phyloP scores from a whole-genome alignment of 345 rosid species.

The Citrus medica region DNA sequence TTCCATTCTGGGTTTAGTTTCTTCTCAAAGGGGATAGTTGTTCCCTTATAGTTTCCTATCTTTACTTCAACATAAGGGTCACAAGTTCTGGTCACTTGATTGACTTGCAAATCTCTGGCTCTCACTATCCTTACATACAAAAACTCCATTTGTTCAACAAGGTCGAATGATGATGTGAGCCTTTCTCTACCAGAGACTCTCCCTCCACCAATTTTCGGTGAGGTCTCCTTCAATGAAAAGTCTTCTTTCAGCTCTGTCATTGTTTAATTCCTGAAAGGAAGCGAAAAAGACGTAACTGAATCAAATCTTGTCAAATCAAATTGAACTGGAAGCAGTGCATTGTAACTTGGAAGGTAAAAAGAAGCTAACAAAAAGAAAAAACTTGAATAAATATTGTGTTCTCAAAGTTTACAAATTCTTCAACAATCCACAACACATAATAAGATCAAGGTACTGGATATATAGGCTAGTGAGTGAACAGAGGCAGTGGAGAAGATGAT shows the following conservation, averaged over 20 bases:
- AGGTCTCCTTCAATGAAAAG: conserved; percentile 35
- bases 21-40: conserved; percentile 18
- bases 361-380: too few species aligned
- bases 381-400: too few species aligned
- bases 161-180: conserved; percentile 32
- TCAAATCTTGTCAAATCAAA: background rate
- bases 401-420: background rate
- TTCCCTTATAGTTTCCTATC: conserved; percentile 32
- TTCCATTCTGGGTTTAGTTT: conserved; percentile 35
- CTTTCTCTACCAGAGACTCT: conserved; percentile 20
- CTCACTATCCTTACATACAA: conserved; percentile 32
- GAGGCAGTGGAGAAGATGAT: too few species aligned
- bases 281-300: background rate
- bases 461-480: too few species aligned
- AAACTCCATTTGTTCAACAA: conserved; percentile 39
- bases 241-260: conserved; percentile 29
- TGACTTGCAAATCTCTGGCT: conserved; percentile 27
- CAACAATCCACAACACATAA: background rate
- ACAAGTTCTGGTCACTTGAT: conserved; percentile 10
- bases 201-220: conserved; percentile 26
- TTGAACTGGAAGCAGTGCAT: background rate
- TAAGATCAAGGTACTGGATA: too few species aligned
- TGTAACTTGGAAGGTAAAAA: too few species aligned
- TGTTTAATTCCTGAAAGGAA: background rate
- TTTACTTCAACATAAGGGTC: conserved; percentile 36